phyloP scores from a whole-genome alignment of 768 basidiomycete genomes.

The Lyophyllum atratum region DNA sequence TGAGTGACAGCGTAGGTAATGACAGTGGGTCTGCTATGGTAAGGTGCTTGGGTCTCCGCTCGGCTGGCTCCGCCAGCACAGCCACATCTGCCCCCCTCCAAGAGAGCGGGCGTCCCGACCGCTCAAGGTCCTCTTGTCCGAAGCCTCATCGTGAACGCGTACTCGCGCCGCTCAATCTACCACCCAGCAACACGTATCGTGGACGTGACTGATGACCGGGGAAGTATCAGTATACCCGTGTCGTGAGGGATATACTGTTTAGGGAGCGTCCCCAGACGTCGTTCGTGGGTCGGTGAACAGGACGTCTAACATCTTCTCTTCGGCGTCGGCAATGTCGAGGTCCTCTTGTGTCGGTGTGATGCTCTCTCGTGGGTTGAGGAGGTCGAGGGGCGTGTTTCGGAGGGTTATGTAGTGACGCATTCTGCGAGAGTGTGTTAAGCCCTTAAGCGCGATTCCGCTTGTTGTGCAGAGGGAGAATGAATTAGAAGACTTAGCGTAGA shows the following conservation, averaged over 20 bases:
- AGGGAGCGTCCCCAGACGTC: neutral
- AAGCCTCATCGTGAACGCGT: neutral
- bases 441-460: neutral
- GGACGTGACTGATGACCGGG: neutral
- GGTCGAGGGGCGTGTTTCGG: neutral
- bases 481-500: slow-evolving; percentile 4
- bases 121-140: neutral
- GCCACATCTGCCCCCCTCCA: neutral
- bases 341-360: neutral
- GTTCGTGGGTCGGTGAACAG: neutral
- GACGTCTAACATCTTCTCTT: neutral
- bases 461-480: neutral
- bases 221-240: neutral
- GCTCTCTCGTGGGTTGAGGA: neutral
- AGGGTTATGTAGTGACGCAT: slow-evolving; percentile 4
- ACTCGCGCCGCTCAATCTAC: neutral
- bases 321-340: neutral
- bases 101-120: neutral
- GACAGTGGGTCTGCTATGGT: neutral
- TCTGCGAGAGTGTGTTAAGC: neutral
- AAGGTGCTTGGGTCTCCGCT: neutral
- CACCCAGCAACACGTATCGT: neutral
- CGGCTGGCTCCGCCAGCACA: neutral
- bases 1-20: no score
- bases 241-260: neutral